A percentile compares a stretch with the other conserved stretches of the same genome.
These are phyloP conservation scores for Sporodiniella umbellata DNA, from an alignment of 371 early-diverging fungal species.

Conservation along the genomic window DNA sequence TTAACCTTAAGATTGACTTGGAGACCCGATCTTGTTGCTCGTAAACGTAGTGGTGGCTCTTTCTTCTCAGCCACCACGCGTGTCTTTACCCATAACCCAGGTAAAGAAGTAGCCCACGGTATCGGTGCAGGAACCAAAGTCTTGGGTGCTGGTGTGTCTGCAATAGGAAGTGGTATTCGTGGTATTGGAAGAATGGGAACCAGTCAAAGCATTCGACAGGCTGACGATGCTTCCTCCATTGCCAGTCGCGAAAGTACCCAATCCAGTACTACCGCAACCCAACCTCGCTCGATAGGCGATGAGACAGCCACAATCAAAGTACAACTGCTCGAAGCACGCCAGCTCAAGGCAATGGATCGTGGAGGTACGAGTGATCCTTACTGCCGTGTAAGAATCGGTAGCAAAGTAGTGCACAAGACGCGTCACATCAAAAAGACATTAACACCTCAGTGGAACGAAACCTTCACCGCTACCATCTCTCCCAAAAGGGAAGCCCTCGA, in stretches of 20 bases:
- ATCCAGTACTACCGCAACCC: slow-evolving; percentile 6
- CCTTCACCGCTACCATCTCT: slow-evolving; percentile 27
- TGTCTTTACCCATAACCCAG: slow-evolving; percentile 39
- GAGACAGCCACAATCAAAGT: slow-evolving; percentile 41
- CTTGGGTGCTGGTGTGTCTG: slow-evolving; percentile 35
- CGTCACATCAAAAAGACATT: slow-evolving; percentile 75
- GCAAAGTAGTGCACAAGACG: slow-evolving; percentile 72
- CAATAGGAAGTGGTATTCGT: slow-evolving; percentile 34
- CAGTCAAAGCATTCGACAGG: neutral
- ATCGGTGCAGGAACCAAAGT: slow-evolving; percentile 40
- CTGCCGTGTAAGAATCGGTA: slow-evolving; percentile 54
- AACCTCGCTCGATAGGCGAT: slow-evolving; percentile 12
- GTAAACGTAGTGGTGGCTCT: slow-evolving; percentile 35
- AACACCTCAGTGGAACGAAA: slow-evolving; percentile 64
- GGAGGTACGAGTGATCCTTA: slow-evolving; percentile 64
- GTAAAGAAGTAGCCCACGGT: slow-evolving; percentile 35
- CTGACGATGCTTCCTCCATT: slow-evolving; percentile 5
- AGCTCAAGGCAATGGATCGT: slow-evolving; percentile 58
- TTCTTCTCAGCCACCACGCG: slow-evolving; percentile 43
- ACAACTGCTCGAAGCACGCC: slow-evolving; percentile 51
- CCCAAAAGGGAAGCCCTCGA: slow-evolving; percentile 39
- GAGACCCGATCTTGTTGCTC: slow-evolving; percentile 46
- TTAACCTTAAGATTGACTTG: slow-evolving; percentile 37
- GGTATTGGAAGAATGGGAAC: slow-evolving; percentile 29
- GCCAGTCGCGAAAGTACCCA: neutral